phyloP scores from a whole-genome alignment of 192 early-diverging fungal genomes.

The Paraglomus occultum region DNA sequence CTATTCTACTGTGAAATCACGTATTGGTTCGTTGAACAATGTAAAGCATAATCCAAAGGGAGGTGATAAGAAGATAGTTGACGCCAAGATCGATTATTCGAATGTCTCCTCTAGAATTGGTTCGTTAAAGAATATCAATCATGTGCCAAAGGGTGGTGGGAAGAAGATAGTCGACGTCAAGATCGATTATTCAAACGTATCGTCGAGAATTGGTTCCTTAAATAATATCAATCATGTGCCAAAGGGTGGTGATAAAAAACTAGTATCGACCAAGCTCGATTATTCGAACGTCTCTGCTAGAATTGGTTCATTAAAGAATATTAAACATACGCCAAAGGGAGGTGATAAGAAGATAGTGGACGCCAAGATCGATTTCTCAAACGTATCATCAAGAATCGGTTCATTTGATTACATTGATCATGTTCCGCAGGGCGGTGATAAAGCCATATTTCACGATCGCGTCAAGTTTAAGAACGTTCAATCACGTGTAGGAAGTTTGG shows the following conservation, averaged over 20 bases:
- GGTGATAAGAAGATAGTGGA: conserved; percentile 40
- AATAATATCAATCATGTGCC: conserved; percentile 45
- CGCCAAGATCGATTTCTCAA: conserved; percentile 35
- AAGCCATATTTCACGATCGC: conserved; percentile 41
- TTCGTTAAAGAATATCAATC: conserved; percentile 46
- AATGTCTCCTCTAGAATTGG: conserved; percentile 41
- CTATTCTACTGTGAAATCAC: background rate
- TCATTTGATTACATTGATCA: conserved; percentile 45
- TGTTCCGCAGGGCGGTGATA: conserved; percentile 41
- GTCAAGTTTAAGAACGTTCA: conserved; percentile 34
- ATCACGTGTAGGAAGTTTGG: conserved; percentile 44
- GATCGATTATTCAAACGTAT: conserved; percentile 34
- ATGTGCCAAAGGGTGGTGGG: conserved; percentile 44
- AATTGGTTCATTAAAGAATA: conserved; percentile 43
- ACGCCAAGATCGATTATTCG: conserved; percentile 36
- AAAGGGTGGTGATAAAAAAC: conserved; percentile 38
- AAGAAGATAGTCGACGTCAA: conserved; percentile 40
- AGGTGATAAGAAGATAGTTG: conserved; percentile 22
- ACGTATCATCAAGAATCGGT: conserved; percentile 29
- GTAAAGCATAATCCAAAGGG: conserved; percentile 5
- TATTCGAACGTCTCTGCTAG: conserved; percentile 38
- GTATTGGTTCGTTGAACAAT: conserved; percentile 13
- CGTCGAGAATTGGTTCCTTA: conserved; percentile 44
- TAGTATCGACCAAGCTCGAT: conserved; percentile 26
- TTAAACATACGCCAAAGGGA: conserved; percentile 37